Percentiles rank a stretch among this genome's conserved stretches.
Conservation (phyloP, 345 rosid species). For the Gossypium sturtianum region DNA sequence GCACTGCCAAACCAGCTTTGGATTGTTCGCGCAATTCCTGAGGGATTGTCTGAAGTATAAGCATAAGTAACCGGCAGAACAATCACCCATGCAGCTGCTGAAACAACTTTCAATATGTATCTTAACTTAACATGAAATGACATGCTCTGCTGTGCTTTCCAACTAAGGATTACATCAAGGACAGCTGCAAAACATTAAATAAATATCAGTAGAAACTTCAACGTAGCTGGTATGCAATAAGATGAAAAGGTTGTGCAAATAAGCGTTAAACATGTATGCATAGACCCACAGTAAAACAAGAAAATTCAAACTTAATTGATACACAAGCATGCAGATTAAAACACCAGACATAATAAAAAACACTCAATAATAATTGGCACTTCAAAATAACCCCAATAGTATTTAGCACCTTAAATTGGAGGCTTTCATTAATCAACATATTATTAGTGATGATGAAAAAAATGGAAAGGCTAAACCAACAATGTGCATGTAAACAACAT, state of each 20-base stretch:
- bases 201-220: background rate
- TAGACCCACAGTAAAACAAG: background rate
- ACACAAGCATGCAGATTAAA: background rate
- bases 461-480: background rate
- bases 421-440: background rate
- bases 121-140: constrained; percentile 88
- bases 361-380: background rate
- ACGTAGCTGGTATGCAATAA: background rate
- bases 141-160: constrained; percentile 88
- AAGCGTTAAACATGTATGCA: background rate
- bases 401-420: background rate
- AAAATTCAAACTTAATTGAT: constrained; percentile 6
- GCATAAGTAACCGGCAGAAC: constrained; percentile 92
- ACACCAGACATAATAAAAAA: background rate
- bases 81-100: constrained; percentile 96
- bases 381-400: no score
- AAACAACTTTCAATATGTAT: constrained; percentile 84
- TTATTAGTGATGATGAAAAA: background rate
- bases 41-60: constrained; percentile 79
- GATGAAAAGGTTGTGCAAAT: background rate
- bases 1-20: constrained; percentile 85
- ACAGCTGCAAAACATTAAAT: constrained; percentile 54
- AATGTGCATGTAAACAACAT: background rate
- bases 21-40: constrained; percentile 90
- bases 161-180: constrained; percentile 87